These are phyloP conservation scores for Grigorovia yakushimaensis DNA, from an alignment of 805 yeast species.

Conservation along the genomic window DNA sequence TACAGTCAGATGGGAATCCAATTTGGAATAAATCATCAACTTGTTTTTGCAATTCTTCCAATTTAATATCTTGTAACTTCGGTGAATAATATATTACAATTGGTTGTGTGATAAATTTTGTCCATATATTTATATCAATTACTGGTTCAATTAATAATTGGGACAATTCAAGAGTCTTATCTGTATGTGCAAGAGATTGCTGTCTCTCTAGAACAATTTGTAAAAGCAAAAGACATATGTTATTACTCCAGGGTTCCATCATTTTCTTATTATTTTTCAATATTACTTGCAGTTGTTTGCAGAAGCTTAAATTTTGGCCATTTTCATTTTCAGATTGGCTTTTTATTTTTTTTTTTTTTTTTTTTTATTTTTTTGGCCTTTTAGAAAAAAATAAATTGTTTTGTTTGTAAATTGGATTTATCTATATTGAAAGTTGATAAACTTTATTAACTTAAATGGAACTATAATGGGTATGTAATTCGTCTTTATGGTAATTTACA, in stretches of 20 bases:
- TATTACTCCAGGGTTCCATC: not conserved
- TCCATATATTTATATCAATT: conserved; percentile 16
- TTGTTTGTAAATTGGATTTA: too few relatives aligned
- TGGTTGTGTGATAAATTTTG: conserved; percentile 16
- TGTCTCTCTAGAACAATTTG: conserved; percentile 24
- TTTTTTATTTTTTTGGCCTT: too few relatives aligned
- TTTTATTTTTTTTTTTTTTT: too few relatives aligned
- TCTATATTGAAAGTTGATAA: too few relatives aligned
- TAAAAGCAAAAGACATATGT: conserved; percentile 13
- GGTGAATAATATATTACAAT: conserved; percentile 20
- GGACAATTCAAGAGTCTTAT: conserved; percentile 10
- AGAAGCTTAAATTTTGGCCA: too few relatives aligned
- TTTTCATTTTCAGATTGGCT: too few relatives aligned
- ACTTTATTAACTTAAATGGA: not conserved
- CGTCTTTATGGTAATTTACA: too few relatives aligned
- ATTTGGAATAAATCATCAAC: conserved; percentile 15
- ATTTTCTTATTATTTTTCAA: not conserved
- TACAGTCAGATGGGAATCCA: not conserved
- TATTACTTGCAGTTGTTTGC: too few relatives aligned
- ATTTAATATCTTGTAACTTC: conserved; percentile 12
- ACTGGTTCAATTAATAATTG: conserved; percentile 18
- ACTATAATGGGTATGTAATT: not conserved
- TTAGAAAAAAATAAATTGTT: too few relatives aligned
- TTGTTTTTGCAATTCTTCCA: conserved; percentile 15
- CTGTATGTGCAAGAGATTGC: conserved; percentile 15